A percentile compares a stretch with the other conserved stretches of the same genome.
phyloP scores from a whole-genome alignment of 2,329 filamentous ascomycete genomes.

The Talaromyces marneffei region DNA sequence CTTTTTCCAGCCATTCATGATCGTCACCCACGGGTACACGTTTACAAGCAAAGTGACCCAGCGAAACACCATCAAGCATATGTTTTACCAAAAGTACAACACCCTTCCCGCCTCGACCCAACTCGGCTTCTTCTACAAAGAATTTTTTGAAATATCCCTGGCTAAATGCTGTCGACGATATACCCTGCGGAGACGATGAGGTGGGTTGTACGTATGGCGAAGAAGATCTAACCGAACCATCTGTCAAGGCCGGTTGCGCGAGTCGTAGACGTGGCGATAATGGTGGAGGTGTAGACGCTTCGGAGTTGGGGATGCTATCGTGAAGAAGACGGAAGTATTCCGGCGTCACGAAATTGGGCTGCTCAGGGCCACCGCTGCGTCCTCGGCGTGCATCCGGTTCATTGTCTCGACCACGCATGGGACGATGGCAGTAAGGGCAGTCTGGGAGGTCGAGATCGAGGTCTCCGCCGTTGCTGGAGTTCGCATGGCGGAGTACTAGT shows the following conservation, averaged over 20 bases:
- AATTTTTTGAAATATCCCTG: conserved; percentile 89
- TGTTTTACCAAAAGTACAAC: conserved; percentile 93
- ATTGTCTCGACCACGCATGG: conserved; percentile 51
- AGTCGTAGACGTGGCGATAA: conserved; percentile 45
- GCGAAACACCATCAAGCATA: conserved; percentile 77
- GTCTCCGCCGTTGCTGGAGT: conserved; percentile 31
- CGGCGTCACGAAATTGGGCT: conserved; percentile 73
- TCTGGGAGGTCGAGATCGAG: conserved; percentile 48
- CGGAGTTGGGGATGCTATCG: conserved; percentile 49
- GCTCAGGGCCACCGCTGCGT: conserved; percentile 21
- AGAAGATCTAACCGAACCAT: conserved; percentile 16
- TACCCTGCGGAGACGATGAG: conserved; percentile 59
- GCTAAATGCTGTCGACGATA: conserved; percentile 80
- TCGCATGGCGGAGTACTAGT: conserved; percentile 68
- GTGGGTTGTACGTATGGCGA: conserved; percentile 27
- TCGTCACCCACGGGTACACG: conserved; percentile 92
- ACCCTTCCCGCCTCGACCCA: conserved; percentile 88
- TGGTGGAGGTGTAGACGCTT: conserved; percentile 39
- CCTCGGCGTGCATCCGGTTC: conserved; percentile 30
- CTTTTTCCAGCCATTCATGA: conserved; percentile 90
- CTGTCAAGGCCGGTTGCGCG: conserved; percentile 43
- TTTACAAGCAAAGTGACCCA: conserved; percentile 95
- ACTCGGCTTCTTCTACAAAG: conserved; percentile 79
- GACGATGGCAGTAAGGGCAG: conserved; percentile 87
- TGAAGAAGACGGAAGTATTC: conserved; percentile 94